Evolutionary conservation across 805 yeast genomes (phyloP).

Genomic region (Wickerhamomyces bisporus): DNA sequence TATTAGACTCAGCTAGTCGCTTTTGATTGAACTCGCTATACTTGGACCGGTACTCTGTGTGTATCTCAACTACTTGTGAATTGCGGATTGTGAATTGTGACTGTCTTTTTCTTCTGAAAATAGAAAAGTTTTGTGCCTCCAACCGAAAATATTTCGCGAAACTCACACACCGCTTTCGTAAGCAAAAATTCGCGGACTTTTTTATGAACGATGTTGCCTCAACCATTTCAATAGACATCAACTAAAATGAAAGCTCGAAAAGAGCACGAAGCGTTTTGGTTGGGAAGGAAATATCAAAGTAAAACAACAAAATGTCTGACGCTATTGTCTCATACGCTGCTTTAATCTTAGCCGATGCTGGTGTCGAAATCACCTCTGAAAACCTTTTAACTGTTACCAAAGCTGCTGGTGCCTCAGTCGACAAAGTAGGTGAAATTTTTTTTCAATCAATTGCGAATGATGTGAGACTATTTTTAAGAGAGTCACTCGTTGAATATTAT

Average conservation of each 20-base stretch:
- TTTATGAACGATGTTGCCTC: no score
- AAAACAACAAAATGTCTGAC: slow-evolving; percentile 66
- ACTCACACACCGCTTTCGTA: no score
- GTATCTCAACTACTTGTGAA: no score
- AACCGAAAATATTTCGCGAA: not conserved
- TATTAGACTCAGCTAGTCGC: no score
- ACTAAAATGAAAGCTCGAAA: not conserved
- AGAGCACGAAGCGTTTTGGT: not conserved
- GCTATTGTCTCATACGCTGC: slow-evolving; percentile 97
- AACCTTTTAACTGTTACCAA: slow-evolving; percentile 67
- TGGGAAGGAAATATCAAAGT: not conserved
- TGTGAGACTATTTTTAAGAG: no score
- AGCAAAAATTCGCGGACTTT: no score
- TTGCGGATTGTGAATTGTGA: not conserved
- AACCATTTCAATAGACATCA: not conserved
- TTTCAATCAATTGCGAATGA: no score
- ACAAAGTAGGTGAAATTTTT: slow-evolving; percentile 31
- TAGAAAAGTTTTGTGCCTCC: not conserved
- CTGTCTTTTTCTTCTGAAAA: not conserved
- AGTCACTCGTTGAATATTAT: not conserved
- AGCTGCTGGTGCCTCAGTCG: slow-evolving; percentile 77
- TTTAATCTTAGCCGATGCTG: slow-evolving; percentile 96
- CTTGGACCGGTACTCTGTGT: no score
- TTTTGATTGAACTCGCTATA: no score
- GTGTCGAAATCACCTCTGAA: slow-evolving; percentile 84